Percentiles rank a stretch among this genome's conserved stretches.
phyloP scores from a whole-genome alignment of 352 stramenopile species.

The Globisporangium camurandrum region DNA sequence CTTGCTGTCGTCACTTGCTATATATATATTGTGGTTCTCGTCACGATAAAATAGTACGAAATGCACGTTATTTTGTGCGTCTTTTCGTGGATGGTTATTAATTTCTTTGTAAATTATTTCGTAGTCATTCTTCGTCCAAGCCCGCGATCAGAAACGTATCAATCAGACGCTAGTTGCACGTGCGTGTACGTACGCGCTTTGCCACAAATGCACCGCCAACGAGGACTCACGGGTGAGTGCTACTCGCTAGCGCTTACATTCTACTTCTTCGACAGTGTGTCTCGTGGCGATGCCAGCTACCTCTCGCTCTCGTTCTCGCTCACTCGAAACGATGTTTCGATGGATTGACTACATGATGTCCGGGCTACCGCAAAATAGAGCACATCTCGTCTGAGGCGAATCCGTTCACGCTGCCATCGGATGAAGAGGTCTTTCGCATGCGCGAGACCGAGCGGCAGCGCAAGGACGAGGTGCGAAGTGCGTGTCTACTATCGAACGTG shows the following conservation, averaged over 20 bases:
- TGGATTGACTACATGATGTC: background rate
- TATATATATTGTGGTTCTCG: no score
- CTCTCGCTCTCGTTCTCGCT: no score
- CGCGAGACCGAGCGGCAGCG: constrained; percentile 86
- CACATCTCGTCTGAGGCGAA: constrained; percentile 53
- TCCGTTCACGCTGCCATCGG: constrained; percentile 89
- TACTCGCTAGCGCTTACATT: background rate
- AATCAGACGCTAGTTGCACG: background rate
- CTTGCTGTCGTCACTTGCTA: no score
- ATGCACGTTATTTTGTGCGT: no score
- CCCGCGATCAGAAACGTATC: no score
- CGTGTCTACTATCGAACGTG: background rate
- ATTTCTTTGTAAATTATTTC: no score
- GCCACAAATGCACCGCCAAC: constrained; percentile 11
- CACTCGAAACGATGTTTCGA: background rate
- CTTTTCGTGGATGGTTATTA: no score
- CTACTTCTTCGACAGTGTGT: no score
- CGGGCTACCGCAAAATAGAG: constrained; percentile 14
- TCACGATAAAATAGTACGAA: no score
- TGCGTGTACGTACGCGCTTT: no score
- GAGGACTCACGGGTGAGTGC: constrained; percentile 11
- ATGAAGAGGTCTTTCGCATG: constrained; percentile 93
- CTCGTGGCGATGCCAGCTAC: no score
- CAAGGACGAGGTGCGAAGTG: constrained; percentile 52
- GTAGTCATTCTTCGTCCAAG: background rate